phyloP scores from a whole-genome alignment of 768 basidiomycete species.

The Podaxis sp. region DNA sequence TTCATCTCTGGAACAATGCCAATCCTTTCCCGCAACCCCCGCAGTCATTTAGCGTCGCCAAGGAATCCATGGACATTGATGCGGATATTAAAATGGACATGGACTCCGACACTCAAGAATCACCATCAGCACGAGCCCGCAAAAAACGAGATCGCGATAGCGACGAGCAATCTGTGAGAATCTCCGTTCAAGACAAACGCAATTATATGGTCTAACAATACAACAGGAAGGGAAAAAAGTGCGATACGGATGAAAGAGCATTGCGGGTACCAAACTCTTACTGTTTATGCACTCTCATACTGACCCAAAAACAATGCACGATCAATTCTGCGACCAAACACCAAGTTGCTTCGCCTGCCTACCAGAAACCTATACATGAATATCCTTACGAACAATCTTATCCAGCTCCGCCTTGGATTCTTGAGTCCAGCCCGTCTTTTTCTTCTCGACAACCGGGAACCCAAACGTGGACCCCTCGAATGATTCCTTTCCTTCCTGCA shows the following conservation, averaged over 20 bases:
- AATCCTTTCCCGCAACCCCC: neutral
- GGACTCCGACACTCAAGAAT: neutral
- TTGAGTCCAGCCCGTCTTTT: neutral
- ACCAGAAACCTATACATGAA: neutral
- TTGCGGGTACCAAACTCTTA: neutral
- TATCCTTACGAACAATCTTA: neutral
- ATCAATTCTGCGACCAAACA: neutral
- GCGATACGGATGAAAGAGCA: neutral
- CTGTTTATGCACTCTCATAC: neutral
- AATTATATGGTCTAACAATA: neutral
- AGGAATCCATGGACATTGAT: neutral
- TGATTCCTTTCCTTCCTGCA: neutral
- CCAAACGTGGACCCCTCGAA: neutral
- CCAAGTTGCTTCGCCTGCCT: neutral
- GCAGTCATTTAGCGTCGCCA: too few species aligned
- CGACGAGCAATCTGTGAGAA: conserved; percentile 1
- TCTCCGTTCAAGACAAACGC: neutral
- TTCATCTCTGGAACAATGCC: conserved; percentile 26
- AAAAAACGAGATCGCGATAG: conserved; percentile 10
- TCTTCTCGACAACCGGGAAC: neutral
- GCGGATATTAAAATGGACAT: neutral
- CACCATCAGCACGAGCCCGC: neutral
- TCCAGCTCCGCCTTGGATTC: neutral
- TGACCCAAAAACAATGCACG: neutral
- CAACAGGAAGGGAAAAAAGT: conserved; percentile 5